A percentile compares a stretch with the other conserved stretches of the same genome.
These are phyloP conservation scores for Coelastrella sp. DNA, from an alignment of 139 green algal species.

Conservation along the genomic window DNA sequence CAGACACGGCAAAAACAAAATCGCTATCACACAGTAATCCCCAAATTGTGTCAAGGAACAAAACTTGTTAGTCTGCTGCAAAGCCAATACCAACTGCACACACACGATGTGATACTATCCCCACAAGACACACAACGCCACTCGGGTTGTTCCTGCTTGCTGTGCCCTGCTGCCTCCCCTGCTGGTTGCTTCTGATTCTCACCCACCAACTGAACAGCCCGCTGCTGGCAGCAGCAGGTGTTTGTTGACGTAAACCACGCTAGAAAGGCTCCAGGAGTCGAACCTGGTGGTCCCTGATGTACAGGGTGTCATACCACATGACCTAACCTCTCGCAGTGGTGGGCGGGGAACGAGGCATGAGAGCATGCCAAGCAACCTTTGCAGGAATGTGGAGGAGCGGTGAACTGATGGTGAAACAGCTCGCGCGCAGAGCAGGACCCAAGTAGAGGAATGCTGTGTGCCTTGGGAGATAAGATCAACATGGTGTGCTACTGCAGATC, in stretches of 20 bases:
- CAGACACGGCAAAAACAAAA: no score
- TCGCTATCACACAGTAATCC: no score
- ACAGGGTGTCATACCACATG: conserved; percentile 50
- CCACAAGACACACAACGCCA: neutral
- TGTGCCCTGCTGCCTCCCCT: conserved; percentile 5
- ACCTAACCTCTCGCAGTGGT: conserved; percentile 48
- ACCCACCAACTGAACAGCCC: conserved; percentile 24
- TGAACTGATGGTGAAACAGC: neutral
- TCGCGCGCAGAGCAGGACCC: conserved; percentile 19
- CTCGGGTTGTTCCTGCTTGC: conserved; percentile 30
- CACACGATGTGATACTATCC: no score
- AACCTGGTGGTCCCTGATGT: conserved; percentile 46
- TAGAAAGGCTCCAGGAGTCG: conserved; percentile 53
- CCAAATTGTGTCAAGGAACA: neutral
- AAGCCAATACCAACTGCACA: neutral
- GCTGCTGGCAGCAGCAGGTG: neutral
- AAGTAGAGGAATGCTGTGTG: neutral
- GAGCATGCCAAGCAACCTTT: conserved; percentile 45
- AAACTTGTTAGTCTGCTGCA: neutral
- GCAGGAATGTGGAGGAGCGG: neutral
- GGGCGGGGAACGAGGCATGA: conserved; percentile 19
- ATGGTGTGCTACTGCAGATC: neutral
- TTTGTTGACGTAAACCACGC: neutral
- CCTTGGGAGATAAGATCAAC: neutral
- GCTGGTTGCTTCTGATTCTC: conserved; percentile 39